phyloP scores from a whole-genome alignment of 1,284 basidiomycete species.

The Rhizoctonia solani region DNA sequence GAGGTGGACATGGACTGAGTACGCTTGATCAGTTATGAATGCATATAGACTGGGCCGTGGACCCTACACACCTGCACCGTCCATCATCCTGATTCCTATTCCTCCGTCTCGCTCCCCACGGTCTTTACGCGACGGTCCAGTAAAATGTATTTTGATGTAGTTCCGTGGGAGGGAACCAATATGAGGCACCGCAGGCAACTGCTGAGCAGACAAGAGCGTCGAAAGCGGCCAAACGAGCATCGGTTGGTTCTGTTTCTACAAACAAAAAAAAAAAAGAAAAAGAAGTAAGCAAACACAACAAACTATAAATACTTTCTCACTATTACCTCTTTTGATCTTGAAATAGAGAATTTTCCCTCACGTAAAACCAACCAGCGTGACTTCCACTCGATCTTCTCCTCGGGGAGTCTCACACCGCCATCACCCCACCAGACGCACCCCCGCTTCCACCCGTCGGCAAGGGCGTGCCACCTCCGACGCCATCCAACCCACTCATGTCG shows the following conservation, averaged over 20 bases:
- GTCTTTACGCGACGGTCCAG: not conserved
- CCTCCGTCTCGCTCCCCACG: constrained; percentile 2
- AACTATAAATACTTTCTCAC: too few relatives aligned
- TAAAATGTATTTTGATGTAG: constrained; percentile 25
- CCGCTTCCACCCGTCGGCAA: not conserved
- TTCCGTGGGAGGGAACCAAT: not conserved
- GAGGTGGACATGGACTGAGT: constrained; percentile 22
- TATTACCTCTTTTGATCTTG: not conserved
- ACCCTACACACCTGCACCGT: constrained; percentile 17
- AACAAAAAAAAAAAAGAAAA: not conserved
- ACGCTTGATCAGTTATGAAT: not conserved
- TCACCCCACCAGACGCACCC: not conserved
- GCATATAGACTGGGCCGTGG: not conserved
- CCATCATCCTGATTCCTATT: constrained; percentile 21
- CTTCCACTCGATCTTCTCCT: constrained; percentile 32
- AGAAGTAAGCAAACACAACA: too few relatives aligned
- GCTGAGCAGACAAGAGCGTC: constrained; percentile 6
- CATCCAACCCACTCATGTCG: constrained; percentile 37
- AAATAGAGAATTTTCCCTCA: constrained; percentile 5
- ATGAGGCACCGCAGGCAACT: constrained; percentile 4
- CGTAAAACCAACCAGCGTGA: constrained; percentile 15
- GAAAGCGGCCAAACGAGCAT: not conserved
- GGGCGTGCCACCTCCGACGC: not conserved
- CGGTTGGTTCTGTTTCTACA: constrained; percentile 8
- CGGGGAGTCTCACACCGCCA: not conserved